Evolutionary conservation across 179 eudicot genomes (phyloP).

Genomic region (Patellifolia procumbens): DNA sequence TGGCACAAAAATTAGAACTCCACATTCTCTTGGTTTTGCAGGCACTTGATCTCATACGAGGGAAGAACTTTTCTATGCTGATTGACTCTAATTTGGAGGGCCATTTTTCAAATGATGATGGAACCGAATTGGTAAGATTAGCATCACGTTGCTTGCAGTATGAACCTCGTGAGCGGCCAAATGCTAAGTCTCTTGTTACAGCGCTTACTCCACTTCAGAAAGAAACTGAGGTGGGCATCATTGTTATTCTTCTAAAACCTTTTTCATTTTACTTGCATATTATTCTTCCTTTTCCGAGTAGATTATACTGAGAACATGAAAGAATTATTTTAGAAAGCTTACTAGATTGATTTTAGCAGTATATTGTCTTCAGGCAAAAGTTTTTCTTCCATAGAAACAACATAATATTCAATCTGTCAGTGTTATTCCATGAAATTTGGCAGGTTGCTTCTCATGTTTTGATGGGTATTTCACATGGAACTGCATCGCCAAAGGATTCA

Average conservation of each 20-base stretch:
- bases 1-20: neutral
- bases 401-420: neutral
- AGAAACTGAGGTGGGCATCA: constrained; percentile 60
- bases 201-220: constrained; percentile 79
- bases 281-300: neutral
- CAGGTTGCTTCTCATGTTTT: constrained; percentile 77
- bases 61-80: constrained; percentile 67
- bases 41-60: constrained; percentile 91
- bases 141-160: constrained; percentile 89
- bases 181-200: constrained; percentile 61
- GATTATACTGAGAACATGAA: neutral
- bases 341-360: constrained; percentile 1
- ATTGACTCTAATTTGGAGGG: constrained; percentile 86
- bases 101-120: constrained; percentile 77
- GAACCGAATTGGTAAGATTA: constrained; percentile 71
- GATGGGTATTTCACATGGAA: constrained; percentile 62
- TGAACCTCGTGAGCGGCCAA: constrained; percentile 92
- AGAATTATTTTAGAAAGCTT: neutral
- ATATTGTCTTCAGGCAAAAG: neutral
- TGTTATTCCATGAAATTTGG: constrained; percentile 23
- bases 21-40: constrained; percentile 33
- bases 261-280: neutral
- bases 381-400: neutral
- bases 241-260: neutral
- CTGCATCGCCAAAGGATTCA: constrained; percentile 42